Percentiles rank a stretch among this genome's conserved stretches.
These are phyloP conservation scores for Ensete glaucum DNA, from an alignment of 176 grass and related monocot species.

Conservation along the genomic window DNA sequence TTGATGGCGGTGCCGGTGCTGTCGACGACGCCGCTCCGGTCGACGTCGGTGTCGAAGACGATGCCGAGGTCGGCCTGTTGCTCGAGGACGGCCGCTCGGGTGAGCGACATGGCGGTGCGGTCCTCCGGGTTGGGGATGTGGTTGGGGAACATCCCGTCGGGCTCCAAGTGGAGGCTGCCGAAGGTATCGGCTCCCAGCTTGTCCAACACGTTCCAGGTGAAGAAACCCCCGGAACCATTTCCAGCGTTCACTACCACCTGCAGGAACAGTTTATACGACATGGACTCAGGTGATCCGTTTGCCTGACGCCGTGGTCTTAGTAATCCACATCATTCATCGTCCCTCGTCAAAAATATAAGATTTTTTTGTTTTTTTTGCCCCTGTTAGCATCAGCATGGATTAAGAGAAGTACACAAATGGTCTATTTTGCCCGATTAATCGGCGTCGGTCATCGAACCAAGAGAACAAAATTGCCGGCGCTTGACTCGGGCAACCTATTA, in stretches of 20 bases:
- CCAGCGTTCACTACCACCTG: conserved; percentile 72
- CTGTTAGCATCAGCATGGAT: too few species aligned
- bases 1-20: conserved; percentile 37
- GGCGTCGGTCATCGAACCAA: too few species aligned
- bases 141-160: conserved; percentile 76
- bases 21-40: conserved; percentile 78
- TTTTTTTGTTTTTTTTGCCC: too few species aligned
- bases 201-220: conserved; percentile 62
- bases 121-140: conserved; percentile 89
- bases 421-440: too few species aligned
- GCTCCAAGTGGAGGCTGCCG: conserved; percentile 66
- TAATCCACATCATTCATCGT: background rate
- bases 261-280: background rate
- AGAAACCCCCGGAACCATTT: conserved; percentile 81
- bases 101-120: conserved; percentile 49
- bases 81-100: conserved; percentile 41
- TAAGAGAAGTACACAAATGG: too few species aligned
- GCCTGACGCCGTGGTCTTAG: background rate
- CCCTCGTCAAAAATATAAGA: too few species aligned
- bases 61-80: conserved; percentile 55
- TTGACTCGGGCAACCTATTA: too few species aligned
- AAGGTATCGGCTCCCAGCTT: conserved; percentile 61
- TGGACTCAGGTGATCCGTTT: background rate
- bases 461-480: too few species aligned
- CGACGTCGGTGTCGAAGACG: conserved; percentile 88